Conservation (phyloP, 495 filamentous ascomycete genomes). For the Elasticomyces elasticus region DNA sequence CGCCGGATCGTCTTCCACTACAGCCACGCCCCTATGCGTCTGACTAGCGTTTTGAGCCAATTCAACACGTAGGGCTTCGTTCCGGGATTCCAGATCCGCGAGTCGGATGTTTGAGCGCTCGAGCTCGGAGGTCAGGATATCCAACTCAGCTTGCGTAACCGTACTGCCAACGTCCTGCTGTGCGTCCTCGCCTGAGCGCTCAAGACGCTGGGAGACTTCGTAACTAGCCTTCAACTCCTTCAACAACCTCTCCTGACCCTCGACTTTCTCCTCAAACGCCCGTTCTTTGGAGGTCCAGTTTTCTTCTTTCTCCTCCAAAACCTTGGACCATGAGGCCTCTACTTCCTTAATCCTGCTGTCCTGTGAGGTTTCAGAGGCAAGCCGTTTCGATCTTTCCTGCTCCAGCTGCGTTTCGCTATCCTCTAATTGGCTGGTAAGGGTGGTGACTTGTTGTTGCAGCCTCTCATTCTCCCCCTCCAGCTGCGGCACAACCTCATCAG, state of each 20-base stretch:
- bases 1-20: slow-evolving; percentile 76
- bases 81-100: slow-evolving; percentile 85
- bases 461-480: slow-evolving; percentile 78
- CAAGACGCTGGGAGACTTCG: slow-evolving; percentile 87
- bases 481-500: slow-evolving; percentile 83
- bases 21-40: slow-evolving; percentile 37
- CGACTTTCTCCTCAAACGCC: slow-evolving; percentile 81
- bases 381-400: slow-evolving; percentile 59
- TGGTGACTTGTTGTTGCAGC: slow-evolving; percentile 64
- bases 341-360: slow-evolving; percentile 75
- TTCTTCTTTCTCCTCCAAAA: slow-evolving; percentile 87
- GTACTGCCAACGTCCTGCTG: slow-evolving; percentile 40
- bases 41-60: slow-evolving; percentile 80
- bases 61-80: slow-evolving; percentile 85
- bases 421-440: slow-evolving; percentile 86
- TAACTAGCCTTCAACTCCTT: slow-evolving; percentile 95
- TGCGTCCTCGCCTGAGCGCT: slow-evolving; percentile 54
- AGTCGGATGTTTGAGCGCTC: slow-evolving; percentile 80
- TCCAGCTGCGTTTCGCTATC: slow-evolving; percentile 67
- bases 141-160: slow-evolving; percentile 79
- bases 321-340: slow-evolving; percentile 80
- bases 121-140: slow-evolving; percentile 82
- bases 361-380: slow-evolving; percentile 63
- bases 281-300: slow-evolving; percentile 96
- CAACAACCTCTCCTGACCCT: slow-evolving; percentile 82